These are phyloP conservation scores for Cyberlindnera petersonii DNA, from an alignment of 805 yeast species.

Conservation along the genomic window DNA sequence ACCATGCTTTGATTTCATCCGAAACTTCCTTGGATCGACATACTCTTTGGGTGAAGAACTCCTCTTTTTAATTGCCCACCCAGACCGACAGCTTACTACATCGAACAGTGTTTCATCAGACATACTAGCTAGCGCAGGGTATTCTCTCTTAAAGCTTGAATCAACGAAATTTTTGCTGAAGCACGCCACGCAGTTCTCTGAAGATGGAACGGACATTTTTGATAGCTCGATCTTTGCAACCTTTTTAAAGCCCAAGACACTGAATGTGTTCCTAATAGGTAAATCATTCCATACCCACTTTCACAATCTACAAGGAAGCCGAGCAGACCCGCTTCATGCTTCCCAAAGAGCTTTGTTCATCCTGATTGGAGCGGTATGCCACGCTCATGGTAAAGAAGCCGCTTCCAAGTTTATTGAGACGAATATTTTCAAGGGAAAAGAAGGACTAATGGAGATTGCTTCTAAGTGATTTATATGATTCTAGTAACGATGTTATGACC, in stretches of 20 bases:
- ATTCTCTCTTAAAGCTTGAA: constrained; percentile 9
- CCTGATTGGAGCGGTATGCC: constrained; percentile 26
- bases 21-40: not conserved
- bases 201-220: constrained; percentile 5
- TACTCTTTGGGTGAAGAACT: constrained; percentile 16
- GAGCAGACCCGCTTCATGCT: not conserved
- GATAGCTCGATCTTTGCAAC: constrained; percentile 4
- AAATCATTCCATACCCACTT: not conserved
- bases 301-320: not conserved
- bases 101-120: not conserved
- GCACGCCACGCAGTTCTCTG: constrained; percentile 5
- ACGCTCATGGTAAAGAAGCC: constrained; percentile 16
- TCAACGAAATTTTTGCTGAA: constrained; percentile 10
- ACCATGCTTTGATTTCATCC: not conserved
- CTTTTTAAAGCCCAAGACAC: not conserved
- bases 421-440: constrained; percentile 17
- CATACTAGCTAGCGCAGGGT: constrained; percentile 8
- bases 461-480: constrained; percentile 7
- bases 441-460: constrained; percentile 20
- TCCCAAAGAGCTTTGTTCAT: constrained; percentile 19
- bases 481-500: too few species aligned
- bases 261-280: constrained; percentile 6
- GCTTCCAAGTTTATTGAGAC: constrained; percentile 22
- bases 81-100: constrained; percentile 3
- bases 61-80: constrained; percentile 9